phyloP scores from a whole-genome alignment of 2,329 filamentous ascomycete species.

The Microsporum ferrugineum region DNA sequence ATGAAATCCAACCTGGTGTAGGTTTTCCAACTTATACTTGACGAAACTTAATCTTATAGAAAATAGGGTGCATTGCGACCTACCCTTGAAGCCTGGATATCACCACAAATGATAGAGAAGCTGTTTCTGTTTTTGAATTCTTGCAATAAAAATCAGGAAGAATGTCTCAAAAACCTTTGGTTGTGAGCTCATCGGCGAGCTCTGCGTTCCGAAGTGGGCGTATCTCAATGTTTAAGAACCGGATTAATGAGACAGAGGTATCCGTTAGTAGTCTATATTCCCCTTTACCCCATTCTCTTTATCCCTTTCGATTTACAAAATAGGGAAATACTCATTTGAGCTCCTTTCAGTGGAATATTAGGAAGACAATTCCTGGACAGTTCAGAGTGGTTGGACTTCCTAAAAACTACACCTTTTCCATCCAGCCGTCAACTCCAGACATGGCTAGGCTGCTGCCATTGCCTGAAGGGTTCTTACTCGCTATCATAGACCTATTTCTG shows the following conservation, averaged over 20 bases:
- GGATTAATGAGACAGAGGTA: not conserved
- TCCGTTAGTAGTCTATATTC: not conserved
- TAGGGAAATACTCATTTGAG: too few species aligned
- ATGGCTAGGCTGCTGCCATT: slow-evolving; percentile 5
- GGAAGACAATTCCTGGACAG: not conserved
- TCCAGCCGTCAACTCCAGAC: slow-evolving; percentile 8
- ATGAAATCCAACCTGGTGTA: slow-evolving; percentile 2
- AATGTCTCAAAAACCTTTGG: slow-evolving; percentile 10
- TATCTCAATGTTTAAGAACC: not conserved
- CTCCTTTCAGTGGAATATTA: not conserved
- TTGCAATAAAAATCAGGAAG: not conserved
- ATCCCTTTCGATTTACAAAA: too few species aligned
- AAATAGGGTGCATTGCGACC: slow-evolving; percentile 8
- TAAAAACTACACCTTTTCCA: not conserved
- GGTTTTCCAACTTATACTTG: not conserved
- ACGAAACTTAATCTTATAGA: not conserved
- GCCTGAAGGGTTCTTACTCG: slow-evolving; percentile 10
- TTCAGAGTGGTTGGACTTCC: not conserved
- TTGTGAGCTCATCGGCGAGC: not conserved
- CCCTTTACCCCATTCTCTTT: too few species aligned
- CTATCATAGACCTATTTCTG: slow-evolving; percentile 8
- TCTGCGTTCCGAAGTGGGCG: not conserved
- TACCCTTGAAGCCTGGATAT: slow-evolving; percentile 7
- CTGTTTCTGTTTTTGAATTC: slow-evolving; percentile 6
- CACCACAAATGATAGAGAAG: not conserved